Conservation (phyloP, 495 filamentous ascomycete genomes). For the Thermothielavioides terrestris region DNA sequence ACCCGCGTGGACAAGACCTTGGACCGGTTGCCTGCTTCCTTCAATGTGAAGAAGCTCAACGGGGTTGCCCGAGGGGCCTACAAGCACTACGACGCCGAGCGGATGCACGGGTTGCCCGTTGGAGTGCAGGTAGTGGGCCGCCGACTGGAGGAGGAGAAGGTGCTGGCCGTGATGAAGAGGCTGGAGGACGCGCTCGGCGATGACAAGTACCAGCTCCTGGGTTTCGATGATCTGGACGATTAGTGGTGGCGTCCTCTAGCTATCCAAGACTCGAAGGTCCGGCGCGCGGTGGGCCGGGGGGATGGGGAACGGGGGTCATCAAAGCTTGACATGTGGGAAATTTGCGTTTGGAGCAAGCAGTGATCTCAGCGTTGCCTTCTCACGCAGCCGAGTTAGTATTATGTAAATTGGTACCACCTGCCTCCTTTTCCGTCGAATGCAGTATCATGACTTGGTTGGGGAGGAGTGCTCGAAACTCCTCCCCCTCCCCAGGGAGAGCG, state of each 20-base stretch:
- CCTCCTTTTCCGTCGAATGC: not conserved
- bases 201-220: conserved; percentile 56
- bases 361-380: too few species aligned
- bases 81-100: conserved; percentile 72
- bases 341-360: too few species aligned
- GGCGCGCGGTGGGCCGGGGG: too few species aligned
- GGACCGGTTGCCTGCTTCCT: conserved; percentile 55
- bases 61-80: conserved; percentile 77
- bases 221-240: conserved; percentile 28
- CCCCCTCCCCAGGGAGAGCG: not conserved
- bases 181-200: conserved; percentile 66
- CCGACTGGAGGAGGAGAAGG: conserved; percentile 86
- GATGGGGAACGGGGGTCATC: too few species aligned
- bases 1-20: conserved; percentile 66
- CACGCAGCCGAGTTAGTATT: not conserved
- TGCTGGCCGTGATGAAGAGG: conserved; percentile 73
- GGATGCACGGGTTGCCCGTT: conserved; percentile 83
- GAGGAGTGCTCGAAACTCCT: not conserved
- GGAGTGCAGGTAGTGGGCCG: conserved; percentile 80
- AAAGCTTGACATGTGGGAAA: too few species aligned
- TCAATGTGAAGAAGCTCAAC: conserved; percentile 57
- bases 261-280: too few species aligned
- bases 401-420: not conserved
- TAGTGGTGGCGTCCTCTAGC: conserved; percentile 2
- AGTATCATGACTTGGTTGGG: not conserved